A percentile compares a stretch with the other conserved stretches of the same genome.
Conservation (phyloP, 768 basidiomycete species). For the Amanita pallidorosea region DNA sequence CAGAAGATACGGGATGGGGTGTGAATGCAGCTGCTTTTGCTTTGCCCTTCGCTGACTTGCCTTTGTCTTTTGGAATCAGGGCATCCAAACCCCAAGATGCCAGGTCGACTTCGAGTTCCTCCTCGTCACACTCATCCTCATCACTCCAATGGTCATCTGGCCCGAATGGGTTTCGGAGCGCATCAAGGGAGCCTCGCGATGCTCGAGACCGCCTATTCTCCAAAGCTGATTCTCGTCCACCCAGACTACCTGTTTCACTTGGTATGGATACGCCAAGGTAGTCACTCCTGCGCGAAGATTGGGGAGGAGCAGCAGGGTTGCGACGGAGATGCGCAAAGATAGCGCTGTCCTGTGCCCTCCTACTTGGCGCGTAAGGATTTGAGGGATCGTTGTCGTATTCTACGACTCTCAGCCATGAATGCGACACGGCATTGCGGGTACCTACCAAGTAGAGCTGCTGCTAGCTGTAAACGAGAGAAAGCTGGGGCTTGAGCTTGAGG, state of each 20-base stretch:
- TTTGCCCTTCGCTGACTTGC: slow-evolving; percentile 28
- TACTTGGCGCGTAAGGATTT: slow-evolving; percentile 49
- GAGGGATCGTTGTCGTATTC: slow-evolving; percentile 86
- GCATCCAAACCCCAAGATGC: slow-evolving; percentile 78
- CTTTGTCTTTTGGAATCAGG: slow-evolving; percentile 63
- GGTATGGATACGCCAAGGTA: slow-evolving; percentile 60
- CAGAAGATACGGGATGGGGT: slow-evolving; percentile 27
- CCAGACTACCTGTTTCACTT: slow-evolving; percentile 41
- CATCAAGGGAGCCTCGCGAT: slow-evolving; percentile 51
- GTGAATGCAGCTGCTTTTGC: slow-evolving; percentile 29
- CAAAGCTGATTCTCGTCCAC: slow-evolving; percentile 35
- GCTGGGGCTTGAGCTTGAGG: slow-evolving; percentile 34
- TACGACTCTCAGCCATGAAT: slow-evolving; percentile 16
- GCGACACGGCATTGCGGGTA: slow-evolving; percentile 1
- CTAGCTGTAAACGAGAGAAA: slow-evolving; percentile 80
- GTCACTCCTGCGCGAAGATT: slow-evolving; percentile 43
- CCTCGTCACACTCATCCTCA: slow-evolving; percentile 40
- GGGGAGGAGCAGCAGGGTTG: slow-evolving; percentile 35
- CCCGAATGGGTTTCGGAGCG: slow-evolving; percentile 66
- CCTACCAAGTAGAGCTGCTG: slow-evolving; percentile 77
- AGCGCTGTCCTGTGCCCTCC: slow-evolving; percentile 73
- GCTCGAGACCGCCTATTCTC: slow-evolving; percentile 39
- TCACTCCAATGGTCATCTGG: slow-evolving; percentile 49
- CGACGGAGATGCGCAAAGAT: slow-evolving; percentile 75
- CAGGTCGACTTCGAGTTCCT: slow-evolving; percentile 65